Evolutionary conservation across 2,329 filamentous ascomycete species (phyloP).

Genomic region (Colletotrichum tofieldiae): DNA sequence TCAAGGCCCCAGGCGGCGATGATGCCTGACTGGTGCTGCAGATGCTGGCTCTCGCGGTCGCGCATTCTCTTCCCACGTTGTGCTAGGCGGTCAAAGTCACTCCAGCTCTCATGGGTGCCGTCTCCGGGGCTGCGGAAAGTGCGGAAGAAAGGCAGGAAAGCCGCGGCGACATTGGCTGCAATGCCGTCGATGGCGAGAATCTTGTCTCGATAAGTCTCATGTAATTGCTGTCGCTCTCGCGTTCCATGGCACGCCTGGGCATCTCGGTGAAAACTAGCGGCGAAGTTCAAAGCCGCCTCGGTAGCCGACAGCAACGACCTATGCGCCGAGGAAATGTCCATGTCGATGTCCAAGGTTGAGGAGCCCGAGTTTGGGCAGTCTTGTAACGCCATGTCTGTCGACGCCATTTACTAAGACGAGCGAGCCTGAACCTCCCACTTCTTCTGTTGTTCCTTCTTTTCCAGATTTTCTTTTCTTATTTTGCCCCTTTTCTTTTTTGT

Average conservation of each 20-base stretch:
- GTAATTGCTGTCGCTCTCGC: background rate
- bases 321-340: background rate
- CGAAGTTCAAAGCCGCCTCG: conserved; percentile 7
- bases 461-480: too few species aligned
- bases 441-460: too few species aligned
- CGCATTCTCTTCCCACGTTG: conserved; percentile 11
- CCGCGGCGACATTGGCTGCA: conserved; percentile 10
- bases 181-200: conserved; percentile 13
- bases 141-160: conserved; percentile 5
- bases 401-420: background rate
- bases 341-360: background rate
- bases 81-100: conserved; percentile 3
- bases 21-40: conserved; percentile 15
- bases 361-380: background rate
- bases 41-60: conserved; percentile 14
- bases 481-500: background rate
- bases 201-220: conserved; percentile 10
- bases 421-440: background rate
- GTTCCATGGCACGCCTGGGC: conserved; percentile 5
- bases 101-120: background rate
- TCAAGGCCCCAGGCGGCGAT: conserved; percentile 8
- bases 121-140: background rate
- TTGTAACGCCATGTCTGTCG: background rate
- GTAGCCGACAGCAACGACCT: background rate
- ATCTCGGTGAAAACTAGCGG: conserved; percentile 16